Evolutionary conservation across 192 early-diverging fungal species (phyloP), one percentile per base, ranked within the genome.

Genomic region (Coemansia pectinata): DNA sequence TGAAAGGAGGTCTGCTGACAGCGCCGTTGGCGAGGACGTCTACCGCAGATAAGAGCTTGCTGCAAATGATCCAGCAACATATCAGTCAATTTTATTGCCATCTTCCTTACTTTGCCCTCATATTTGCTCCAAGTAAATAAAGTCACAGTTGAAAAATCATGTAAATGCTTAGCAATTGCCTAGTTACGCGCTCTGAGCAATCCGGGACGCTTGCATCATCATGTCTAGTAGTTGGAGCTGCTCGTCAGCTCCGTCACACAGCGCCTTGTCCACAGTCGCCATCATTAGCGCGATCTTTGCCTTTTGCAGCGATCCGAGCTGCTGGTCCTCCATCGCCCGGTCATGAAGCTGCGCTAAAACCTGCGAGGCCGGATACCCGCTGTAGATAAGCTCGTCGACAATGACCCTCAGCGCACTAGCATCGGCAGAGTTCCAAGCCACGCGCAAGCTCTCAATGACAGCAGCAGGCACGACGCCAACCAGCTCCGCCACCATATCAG

Each of bases 241-340:
- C 71, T 98, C 97, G 71, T 96, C 94, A 1, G 94, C 92, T 4
- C 97, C 95, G 58, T 96, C 94, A 27, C 87, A 78, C 19, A 98
- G 85, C 2, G 79, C 73, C 70, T 89, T 88, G 72, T 98, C 97
- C 11, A 85, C 78, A 25, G 71, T 61, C 2, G 87, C 94, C 71
- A 98, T 78, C 6, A 84, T 61, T 63, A 89, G 76, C 0, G 88
- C 81, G 38, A 96, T 86, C 59, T 87, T 85, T 9, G 92, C 76
- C 76, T 97, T 95, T 65, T 95, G 87, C n/a, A 87, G 40, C 21
- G 89, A 84, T 15, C 77, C 82, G 57, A 95, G 70, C 29, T 86
- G 74, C 55, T 86, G 81, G 53, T 91, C 88, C 29, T 77, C 81
- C 17, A 93, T 66, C 36, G 93, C 71, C 39, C 82, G 69, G 27